phyloP scores from a whole-genome alignment of 768 basidiomycete species.

The Neoboletus subvelutipes region DNA sequence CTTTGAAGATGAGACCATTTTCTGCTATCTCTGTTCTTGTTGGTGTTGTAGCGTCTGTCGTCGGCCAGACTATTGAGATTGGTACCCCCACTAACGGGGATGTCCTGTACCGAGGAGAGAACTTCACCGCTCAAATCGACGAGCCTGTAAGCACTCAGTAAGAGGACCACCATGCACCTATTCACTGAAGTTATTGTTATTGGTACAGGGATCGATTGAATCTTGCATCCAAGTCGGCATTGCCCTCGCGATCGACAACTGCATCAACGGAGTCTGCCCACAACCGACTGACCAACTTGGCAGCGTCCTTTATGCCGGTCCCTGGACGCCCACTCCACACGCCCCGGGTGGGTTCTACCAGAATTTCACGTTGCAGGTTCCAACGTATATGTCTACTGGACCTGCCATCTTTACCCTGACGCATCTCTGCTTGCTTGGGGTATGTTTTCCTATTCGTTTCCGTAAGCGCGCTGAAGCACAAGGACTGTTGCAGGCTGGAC shows the following conservation, averaged over 20 bases:
- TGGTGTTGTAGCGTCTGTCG: conserved; percentile 5
- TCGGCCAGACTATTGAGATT: conserved; percentile 31
- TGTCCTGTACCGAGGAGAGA: conserved; percentile 15
- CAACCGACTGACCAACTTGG: conserved; percentile 22
- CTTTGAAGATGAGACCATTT: conserved; percentile 18
- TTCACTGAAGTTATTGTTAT: neutral
- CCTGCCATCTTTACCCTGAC: conserved; percentile 32
- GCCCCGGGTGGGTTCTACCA: conserved; percentile 25
- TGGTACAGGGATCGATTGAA: conserved; percentile 17
- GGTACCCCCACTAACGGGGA: conserved; percentile 23
- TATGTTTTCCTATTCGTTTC: neutral
- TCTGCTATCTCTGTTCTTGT: conserved; percentile 5
- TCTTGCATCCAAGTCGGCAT: conserved; percentile 31
- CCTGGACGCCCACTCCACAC: conserved; percentile 26
- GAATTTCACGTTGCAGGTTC: conserved; percentile 27
- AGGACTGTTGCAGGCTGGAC: conserved; percentile 17
- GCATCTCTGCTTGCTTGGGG: conserved; percentile 32
- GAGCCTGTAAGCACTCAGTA: conserved; percentile 18
- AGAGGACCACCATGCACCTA: neutral
- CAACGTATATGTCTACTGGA: conserved; percentile 6
- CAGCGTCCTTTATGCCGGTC: conserved; percentile 28
- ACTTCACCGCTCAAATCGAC: conserved; percentile 20
- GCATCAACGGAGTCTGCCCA: conserved; percentile 24
- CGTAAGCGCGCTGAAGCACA: neutral
- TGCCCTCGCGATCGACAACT: conserved; percentile 25